phyloP scores from a whole-genome alignment of 2,329 filamentous ascomycete species.

The Phyllosticta citrichinensis region DNA sequence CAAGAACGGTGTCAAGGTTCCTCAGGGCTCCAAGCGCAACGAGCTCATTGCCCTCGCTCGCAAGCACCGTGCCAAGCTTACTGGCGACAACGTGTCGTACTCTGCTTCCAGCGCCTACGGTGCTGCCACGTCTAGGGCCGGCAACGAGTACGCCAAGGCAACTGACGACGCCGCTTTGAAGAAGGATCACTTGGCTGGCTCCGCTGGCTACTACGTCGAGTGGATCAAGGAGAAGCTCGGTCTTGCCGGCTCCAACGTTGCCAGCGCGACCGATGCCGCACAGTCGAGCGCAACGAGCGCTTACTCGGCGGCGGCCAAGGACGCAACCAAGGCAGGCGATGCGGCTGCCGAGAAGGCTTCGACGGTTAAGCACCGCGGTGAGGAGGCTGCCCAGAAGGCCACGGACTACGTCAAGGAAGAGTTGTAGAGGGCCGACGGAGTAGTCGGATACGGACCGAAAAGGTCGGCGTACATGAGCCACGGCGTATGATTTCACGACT shows the following conservation, averaged over 20 bases:
- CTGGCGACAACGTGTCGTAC: constrained; percentile 50
- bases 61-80: constrained; percentile 67
- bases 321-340: constrained; percentile 21
- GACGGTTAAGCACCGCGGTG: constrained; percentile 13
- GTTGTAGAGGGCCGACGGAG: constrained; percentile 25
- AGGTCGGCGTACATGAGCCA: not conserved
- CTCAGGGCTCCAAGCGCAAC: constrained; percentile 83
- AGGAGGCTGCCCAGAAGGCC: constrained; percentile 20
- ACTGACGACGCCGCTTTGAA: constrained; percentile 58
- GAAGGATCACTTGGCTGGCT: constrained; percentile 53
- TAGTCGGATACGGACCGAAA: not conserved
- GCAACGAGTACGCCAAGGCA: constrained; percentile 66
- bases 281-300: constrained; percentile 18
- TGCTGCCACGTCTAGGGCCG: constrained; percentile 45
- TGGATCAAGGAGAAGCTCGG: constrained; percentile 37
- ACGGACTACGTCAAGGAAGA: constrained; percentile 33
- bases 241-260: constrained; percentile 28
- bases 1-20: constrained; percentile 80
- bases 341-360: constrained; percentile 23
- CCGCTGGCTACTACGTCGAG: constrained; percentile 28
- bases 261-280: constrained; percentile 16
- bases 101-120: constrained; percentile 31
- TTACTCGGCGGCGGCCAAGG: constrained; percentile 23
- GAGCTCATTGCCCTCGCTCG: constrained; percentile 82
- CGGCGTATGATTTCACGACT: not conserved